Evolutionary conservation across 2,329 filamentous ascomycete genomes (phyloP).

Genomic region (Achaetomium macrosporum): DNA sequence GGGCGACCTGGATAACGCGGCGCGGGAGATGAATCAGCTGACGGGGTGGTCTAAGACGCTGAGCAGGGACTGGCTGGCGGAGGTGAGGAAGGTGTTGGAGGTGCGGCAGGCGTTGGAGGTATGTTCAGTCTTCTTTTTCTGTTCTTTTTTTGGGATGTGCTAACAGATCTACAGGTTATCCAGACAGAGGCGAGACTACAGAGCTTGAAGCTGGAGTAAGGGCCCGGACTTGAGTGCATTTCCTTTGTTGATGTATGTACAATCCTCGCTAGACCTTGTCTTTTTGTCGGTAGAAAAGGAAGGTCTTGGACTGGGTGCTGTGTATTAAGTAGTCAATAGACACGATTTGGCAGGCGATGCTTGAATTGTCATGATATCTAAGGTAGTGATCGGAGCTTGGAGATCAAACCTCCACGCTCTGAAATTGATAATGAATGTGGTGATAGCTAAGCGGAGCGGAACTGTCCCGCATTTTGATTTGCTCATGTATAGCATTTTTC

Average conservation of each 20-base stretch:
- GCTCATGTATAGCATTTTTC: too few relatives aligned
- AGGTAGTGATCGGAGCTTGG: too few relatives aligned
- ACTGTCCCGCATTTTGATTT: too few relatives aligned
- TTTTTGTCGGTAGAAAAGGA: conserved; percentile 5
- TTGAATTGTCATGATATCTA: not conserved
- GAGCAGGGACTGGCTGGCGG: conserved; percentile 86
- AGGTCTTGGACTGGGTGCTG: not conserved
- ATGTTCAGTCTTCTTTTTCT: conserved; percentile 38
- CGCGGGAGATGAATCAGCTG: conserved; percentile 89
- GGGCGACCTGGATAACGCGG: conserved; percentile 84
- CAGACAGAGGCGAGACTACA: conserved; percentile 84
- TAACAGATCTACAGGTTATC: conserved; percentile 60
- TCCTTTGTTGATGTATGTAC: conserved; percentile 10
- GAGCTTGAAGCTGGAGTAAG: conserved; percentile 75
- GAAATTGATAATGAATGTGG: too few relatives aligned
- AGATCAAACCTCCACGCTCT: too few relatives aligned
- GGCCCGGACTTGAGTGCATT: not conserved
- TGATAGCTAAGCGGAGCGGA: too few relatives aligned
- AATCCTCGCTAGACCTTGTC: conserved; percentile 8
- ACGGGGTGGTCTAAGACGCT: conserved; percentile 93
- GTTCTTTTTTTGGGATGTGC: conserved; percentile 11
- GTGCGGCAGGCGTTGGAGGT: conserved; percentile 95
- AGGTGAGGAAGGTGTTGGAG: conserved; percentile 87
- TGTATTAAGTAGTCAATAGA: conserved; percentile 23
- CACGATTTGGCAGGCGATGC: conserved; percentile 3